Percentiles rank a stretch among this genome's conserved stretches.
Conservation (phyloP, 768 basidiomycete genomes). For the Strobilomyces dryophilus region DNA sequence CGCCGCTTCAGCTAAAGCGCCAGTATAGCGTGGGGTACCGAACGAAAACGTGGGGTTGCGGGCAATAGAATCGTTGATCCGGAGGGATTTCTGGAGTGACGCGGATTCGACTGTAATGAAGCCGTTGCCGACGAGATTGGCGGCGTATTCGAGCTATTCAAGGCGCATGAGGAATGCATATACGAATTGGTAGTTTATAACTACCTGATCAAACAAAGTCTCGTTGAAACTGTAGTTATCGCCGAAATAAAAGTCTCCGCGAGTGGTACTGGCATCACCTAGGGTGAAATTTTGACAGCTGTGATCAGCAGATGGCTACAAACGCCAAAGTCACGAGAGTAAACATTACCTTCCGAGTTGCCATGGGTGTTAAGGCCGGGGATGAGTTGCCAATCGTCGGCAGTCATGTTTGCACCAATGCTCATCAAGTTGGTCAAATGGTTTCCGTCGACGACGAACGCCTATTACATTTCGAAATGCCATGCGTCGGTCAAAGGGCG, state of each 20-base stretch:
- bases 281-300: not conserved
- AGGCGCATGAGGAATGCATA: not conserved
- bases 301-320: not conserved
- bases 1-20: slow-evolving; percentile 19
- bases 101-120: slow-evolving; percentile 20
- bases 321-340: not conserved
- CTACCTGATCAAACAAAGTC: slow-evolving; percentile 20
- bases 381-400: slow-evolving; percentile 2
- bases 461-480: not conserved
- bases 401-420: slow-evolving; percentile 23
- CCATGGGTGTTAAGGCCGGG: slow-evolving; percentile 23
- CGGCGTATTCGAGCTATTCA: slow-evolving; percentile 14
- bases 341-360: slow-evolving; percentile 18
- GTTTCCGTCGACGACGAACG: slow-evolving; percentile 25
- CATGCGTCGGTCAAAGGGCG: not conserved
- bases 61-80: slow-evolving; percentile 27
- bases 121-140: slow-evolving; percentile 18
- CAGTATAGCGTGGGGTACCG: slow-evolving; percentile 15
- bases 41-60: slow-evolving; percentile 21
- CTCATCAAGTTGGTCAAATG: slow-evolving; percentile 27
- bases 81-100: slow-evolving; percentile 15
- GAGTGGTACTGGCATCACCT: slow-evolving; percentile 26
- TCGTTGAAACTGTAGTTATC: slow-evolving; percentile 26
- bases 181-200: not conserved
- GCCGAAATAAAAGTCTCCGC: slow-evolving; percentile 24